These are phyloP conservation scores for Glonium stellatum DNA, from an alignment of 495 filamentous ascomycete species.

Conservation along the genomic window DNA sequence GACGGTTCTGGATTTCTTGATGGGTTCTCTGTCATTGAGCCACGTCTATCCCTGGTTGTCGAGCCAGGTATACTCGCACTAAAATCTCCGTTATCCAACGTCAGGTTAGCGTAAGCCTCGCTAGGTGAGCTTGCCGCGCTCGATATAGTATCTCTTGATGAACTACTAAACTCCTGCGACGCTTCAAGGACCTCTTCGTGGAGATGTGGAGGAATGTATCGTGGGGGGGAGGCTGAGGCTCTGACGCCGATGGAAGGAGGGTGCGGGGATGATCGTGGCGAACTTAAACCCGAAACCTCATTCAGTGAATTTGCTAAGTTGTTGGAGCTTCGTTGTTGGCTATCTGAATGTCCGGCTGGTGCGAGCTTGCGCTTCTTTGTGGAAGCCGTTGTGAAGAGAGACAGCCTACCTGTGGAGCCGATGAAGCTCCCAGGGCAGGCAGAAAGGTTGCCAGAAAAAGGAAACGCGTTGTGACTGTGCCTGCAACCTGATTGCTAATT, in stretches of 20 bases:
- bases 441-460: slow-evolving; percentile 9
- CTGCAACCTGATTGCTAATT: slow-evolving; percentile 3
- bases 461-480: slow-evolving; percentile 13
- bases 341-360: slow-evolving; percentile 36
- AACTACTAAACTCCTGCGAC: slow-evolving; percentile 36
- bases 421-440: slow-evolving; percentile 27
- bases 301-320: slow-evolving; percentile 17
- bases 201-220: slow-evolving; percentile 54
- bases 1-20: slow-evolving; percentile 6
- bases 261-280: slow-evolving; percentile 28
- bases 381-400: slow-evolving; percentile 73
- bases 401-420: slow-evolving; percentile 26
- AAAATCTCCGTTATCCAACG: slow-evolving; percentile 52
- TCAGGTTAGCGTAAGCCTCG: slow-evolving; percentile 65
- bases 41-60: slow-evolving; percentile 23
- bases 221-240: slow-evolving; percentile 40
- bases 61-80: slow-evolving; percentile 43
- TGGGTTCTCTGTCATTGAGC: slow-evolving; percentile 38
- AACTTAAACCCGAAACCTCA: slow-evolving; percentile 16
- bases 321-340: slow-evolving; percentile 23
- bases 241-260: slow-evolving; percentile 30
- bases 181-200: slow-evolving; percentile 49
- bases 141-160: slow-evolving; percentile 33
- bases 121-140: slow-evolving; percentile 60
- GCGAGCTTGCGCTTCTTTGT: slow-evolving; percentile 84